Evolutionary conservation across 2,329 filamentous ascomycete species (phyloP), one percentile per base, ranked within the genome.

Genomic region (Raffaelea arxii): DNA sequence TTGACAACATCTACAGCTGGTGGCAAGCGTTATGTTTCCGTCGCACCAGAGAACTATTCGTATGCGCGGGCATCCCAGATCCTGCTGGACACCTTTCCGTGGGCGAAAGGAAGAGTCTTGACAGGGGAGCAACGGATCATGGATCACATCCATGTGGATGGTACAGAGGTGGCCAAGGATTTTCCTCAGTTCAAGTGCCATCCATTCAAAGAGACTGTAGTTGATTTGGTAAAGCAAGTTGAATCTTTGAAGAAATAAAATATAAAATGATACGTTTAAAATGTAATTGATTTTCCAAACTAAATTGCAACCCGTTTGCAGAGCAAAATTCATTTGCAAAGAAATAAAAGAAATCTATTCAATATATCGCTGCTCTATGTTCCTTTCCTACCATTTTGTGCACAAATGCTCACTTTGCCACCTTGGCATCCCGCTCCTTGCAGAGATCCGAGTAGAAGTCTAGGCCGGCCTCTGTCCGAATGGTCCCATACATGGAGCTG

Each of bases 21-120:
- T 2, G 55, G 54, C 7, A 6, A n/a, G 43, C 47, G 58, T n/a
- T 59, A 55, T 48, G 22, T 58, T 11, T 32, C 40, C 39, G 62
- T 63, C 2, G 60, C 65, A 0, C 61, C 65, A 0, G 66, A 73
- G 51, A 59, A 60, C 5, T 75, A 72, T 46, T 67, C 67, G 0
- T 74, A 72, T 51, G 64, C 59, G 0, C 47, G 67, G n/a, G 70
- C 67, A 1, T 65, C 67, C 1, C 56, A 64, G 14, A 65, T 73
- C 30, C 66, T 73, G 27, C 52, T 51, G 1, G 60, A 62, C 3
- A 57, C 60, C 25, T 72, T 75, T 51, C 32, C 32, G 6, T 12
- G 32, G 6, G 6, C 16, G 6, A 18, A 9, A 16, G 27, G 27
- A 9, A 9, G 19, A 6, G 32, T 36, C 5, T 18, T 36, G 16